Evolutionary conservation across 805 yeast genomes (phyloP).

Genomic region (Metschnikowia rubicola): DNA sequence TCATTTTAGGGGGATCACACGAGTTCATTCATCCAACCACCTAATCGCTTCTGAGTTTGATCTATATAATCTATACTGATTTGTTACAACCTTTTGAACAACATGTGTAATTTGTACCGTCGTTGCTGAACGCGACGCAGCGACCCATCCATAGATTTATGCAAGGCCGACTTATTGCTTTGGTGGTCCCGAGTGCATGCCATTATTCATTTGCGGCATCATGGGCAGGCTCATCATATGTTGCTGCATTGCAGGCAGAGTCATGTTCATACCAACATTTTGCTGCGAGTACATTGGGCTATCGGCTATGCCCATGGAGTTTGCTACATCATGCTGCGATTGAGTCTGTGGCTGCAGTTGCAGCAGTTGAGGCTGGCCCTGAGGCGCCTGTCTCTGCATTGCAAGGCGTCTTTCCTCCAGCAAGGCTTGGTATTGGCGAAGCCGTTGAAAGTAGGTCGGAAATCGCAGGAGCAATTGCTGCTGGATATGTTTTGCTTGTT

Average conservation of each 20-base stretch:
- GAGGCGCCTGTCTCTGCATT: conserved; percentile 19
- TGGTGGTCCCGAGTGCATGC: conserved; percentile 14
- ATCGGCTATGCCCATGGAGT: conserved; percentile 5
- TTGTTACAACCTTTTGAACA: background rate
- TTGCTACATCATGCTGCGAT: conserved; percentile 8
- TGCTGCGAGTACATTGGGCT: conserved; percentile 11
- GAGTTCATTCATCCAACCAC: background rate
- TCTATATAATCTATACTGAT: background rate
- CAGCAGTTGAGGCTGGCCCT: conserved; percentile 12
- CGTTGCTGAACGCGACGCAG: no score
- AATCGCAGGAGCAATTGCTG: conserved; percentile 36
- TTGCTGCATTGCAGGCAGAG: conserved; percentile 19
- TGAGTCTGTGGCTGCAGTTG: conserved; percentile 14
- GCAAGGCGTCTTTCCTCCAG: conserved; percentile 24
- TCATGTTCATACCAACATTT: conserved; percentile 11
- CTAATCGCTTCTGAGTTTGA: background rate
- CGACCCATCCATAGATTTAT: no score
- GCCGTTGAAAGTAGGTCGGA: conserved; percentile 36
- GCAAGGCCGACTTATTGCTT: conserved; percentile 1
- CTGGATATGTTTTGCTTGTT: conserved; percentile 38
- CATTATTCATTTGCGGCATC: conserved; percentile 17
- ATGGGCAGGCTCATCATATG: conserved; percentile 22
- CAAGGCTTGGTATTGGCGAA: conserved; percentile 34
- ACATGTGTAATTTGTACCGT: no score
- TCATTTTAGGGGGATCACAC: background rate